Evolutionary conservation across 2,329 filamentous ascomycete species (phyloP), one percentile per base, ranked within the genome.

Genomic region (Phoma herbarum): DNA sequence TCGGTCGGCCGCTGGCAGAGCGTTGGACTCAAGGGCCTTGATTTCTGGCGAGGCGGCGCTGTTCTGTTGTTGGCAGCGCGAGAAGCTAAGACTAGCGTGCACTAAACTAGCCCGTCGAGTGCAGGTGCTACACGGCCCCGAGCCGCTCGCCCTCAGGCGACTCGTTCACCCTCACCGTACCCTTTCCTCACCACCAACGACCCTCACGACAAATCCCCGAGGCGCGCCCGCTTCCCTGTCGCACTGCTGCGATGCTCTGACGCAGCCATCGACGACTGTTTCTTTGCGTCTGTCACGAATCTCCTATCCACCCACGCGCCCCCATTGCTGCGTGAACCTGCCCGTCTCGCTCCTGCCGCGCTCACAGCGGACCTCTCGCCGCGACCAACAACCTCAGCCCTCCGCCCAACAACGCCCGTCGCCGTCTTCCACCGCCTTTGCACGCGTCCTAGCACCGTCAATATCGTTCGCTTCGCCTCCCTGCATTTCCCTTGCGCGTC

Each of bases 201-300:
- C 64, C 48, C 46, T 69, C 66, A 69, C 66, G 62, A 69, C 54
- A 57, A 49, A 58, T 45, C 51, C 56, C 60, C 65, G 63, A 64
- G 65, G 61, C 55, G 61, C 64, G 62, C 63, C 64, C 64, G 65
- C 60, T 63, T 66, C 66, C 62, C 67, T 63, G 61, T 63, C 52
- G 57, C 57, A 44, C 52, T 59, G 51, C 52, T 55, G 64, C 67
- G 54, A 69, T 68, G 69, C 64, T 60, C 68, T 63, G 67, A 67
- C 56, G 46, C 49, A 60, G 47, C 51, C 56, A 57, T 56, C 60
- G 47, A 66, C 67, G 52, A 63, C 64, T 56, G 51, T 71, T 70
- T 67, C 66, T 65, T 69, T 69, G 64, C 61, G 43, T 70, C 51
- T 43, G 62, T 56, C 55, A 63, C 60, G 51, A 50, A 57, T 50